Conservation (phyloP, 129 eudicot genomes). For the Calendula officinalis region DNA sequence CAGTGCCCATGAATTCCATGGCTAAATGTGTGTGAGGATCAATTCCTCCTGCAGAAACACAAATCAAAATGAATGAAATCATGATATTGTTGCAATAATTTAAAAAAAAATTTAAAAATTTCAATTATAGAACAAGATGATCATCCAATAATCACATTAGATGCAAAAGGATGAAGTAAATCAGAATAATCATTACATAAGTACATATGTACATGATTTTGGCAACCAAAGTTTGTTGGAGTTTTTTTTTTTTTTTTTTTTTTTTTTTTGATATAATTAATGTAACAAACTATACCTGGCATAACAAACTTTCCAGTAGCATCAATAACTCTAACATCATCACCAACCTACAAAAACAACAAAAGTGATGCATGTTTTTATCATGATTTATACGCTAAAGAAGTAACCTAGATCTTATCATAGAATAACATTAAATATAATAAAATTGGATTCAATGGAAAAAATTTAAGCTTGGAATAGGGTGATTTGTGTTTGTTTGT, state of each 20-base stretch:
- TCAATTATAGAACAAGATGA: constrained; percentile 5
- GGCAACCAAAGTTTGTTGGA: not conserved
- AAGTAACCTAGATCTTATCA: too few relatives aligned
- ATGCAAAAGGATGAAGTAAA: not conserved
- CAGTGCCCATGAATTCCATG: constrained; percentile 93
- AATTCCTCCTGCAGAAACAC: constrained; percentile 76
- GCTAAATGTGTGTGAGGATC: constrained; percentile 99
- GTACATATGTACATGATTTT: not conserved
- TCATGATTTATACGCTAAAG: too few relatives aligned
- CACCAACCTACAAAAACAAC: constrained; percentile 52
- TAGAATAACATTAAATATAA: not conserved
- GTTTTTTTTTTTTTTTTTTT: not conserved
- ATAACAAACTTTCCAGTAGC: constrained; percentile 95
- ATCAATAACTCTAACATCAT: constrained; percentile 70
- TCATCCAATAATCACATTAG: not conserved
- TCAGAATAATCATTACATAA: not conserved
- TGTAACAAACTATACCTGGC: constrained; percentile 61
- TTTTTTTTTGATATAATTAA: not conserved
- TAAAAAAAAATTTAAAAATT: not conserved
- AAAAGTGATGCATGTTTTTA: not conserved
- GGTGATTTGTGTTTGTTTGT: not conserved
- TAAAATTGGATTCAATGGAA: constrained; percentile 3
- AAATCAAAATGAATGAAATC: constrained; percentile 12
- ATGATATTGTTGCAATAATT: constrained; percentile 9
- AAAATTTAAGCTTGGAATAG: constrained; percentile 6